A percentile compares a stretch with the other conserved stretches of the same genome.
phyloP scores from a whole-genome alignment of 305 asterid genomes.

The Nicotiana rustica region DNA sequence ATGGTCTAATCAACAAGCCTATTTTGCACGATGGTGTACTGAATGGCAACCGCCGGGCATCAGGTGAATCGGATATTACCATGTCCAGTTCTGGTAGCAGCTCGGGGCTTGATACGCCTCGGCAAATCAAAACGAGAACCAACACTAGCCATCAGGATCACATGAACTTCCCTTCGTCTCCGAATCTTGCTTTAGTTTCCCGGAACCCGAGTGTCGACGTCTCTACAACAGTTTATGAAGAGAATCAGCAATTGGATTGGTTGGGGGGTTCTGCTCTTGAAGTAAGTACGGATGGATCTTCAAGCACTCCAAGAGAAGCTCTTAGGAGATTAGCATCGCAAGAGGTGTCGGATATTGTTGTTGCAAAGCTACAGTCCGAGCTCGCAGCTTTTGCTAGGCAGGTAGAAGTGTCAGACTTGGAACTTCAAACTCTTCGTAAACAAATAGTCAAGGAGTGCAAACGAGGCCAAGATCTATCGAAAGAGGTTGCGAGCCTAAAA shows the following conservation, averaged over 20 bases:
- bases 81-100: conserved; percentile 81
- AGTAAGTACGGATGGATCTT: conserved; percentile 76
- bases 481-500: conserved; percentile 68
- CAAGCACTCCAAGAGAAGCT: conserved; percentile 71
- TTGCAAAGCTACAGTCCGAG: conserved; percentile 76
- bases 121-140: conserved; percentile 53
- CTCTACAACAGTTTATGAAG: conserved; percentile 44
- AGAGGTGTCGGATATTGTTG: conserved; percentile 54
- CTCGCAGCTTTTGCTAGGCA: conserved; percentile 72
- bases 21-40: conserved; percentile 15
- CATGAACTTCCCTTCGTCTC: conserved; percentile 43
- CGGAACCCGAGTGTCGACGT: conserved; percentile 25
- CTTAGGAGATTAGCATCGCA: conserved; percentile 49
- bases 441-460: conserved; percentile 91
- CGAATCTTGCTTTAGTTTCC: conserved; percentile 33
- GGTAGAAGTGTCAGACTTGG: conserved; percentile 87
- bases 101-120: conserved; percentile 69
- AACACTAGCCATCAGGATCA: conserved; percentile 45
- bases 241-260: conserved; percentile 69
- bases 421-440: conserved; percentile 94
- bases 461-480: conserved; percentile 81
- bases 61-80: conserved; percentile 91
- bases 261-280: conserved; percentile 65
- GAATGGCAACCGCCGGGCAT: conserved; percentile 46
- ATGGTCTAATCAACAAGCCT: background rate